Evolutionary conservation across 768 basidiomycete genomes (phyloP).

Genomic region (Calocera cornea): DNA sequence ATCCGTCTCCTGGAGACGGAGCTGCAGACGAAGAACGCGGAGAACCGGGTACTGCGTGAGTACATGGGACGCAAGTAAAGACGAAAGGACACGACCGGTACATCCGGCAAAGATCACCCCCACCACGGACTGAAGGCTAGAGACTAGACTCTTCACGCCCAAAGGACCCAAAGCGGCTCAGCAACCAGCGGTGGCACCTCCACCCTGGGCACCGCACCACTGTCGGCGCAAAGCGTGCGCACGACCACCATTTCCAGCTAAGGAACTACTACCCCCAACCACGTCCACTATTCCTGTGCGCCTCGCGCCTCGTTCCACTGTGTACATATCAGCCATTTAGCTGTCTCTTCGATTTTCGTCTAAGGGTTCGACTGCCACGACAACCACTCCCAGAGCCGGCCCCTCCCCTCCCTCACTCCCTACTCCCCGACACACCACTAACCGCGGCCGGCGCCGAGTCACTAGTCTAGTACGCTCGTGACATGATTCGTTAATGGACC

Average conservation of each 20-base stretch:
- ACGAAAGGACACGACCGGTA: not conserved
- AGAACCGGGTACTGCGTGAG: constrained; percentile 1
- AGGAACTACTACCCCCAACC: not conserved
- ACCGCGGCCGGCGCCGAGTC: not conserved
- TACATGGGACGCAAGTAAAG: not conserved
- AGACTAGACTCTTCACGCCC: not conserved
- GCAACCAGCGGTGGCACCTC: not conserved
- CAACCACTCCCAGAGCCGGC: not conserved
- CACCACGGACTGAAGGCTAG: not conserved
- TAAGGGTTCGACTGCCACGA: not conserved
- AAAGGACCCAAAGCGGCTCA: not conserved
- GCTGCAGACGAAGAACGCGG: constrained; percentile 2
- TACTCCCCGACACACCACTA: not conserved
- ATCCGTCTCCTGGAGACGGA: not conserved
- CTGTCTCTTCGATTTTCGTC: not conserved
- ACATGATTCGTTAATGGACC: not conserved
- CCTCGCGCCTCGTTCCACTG: not conserved
- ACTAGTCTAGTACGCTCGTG: not conserved
- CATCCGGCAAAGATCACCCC: not conserved
- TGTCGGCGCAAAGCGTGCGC: not conserved
- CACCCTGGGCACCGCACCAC: not conserved
- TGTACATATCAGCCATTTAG: not conserved
- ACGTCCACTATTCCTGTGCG: not conserved
- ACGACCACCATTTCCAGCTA: not conserved
- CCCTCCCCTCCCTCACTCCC: not conserved